Evolutionary conservation across 2,329 filamentous ascomycete species (phyloP).

Genomic region (Cladosporium oxysporum): DNA sequence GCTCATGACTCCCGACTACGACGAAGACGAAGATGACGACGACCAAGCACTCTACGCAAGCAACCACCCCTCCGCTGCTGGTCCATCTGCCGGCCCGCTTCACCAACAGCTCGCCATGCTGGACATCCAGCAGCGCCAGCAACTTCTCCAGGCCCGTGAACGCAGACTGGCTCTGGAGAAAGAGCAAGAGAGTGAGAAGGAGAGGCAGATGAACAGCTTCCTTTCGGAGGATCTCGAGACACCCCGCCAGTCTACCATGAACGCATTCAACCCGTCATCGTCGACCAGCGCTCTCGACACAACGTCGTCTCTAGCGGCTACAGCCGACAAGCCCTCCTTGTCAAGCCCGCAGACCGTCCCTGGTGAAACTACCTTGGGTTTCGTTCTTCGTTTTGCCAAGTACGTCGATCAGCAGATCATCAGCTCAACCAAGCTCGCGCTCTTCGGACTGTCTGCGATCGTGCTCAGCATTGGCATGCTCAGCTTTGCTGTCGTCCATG

Average conservation of each 20-base stretch:
- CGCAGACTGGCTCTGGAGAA: conserved; percentile 5
- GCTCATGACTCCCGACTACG: conserved; percentile 25
- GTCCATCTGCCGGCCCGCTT: background rate
- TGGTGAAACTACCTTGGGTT: background rate
- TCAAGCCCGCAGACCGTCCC: background rate
- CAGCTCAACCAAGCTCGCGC: background rate
- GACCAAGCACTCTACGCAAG: conserved; percentile 15
- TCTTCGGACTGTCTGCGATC: background rate
- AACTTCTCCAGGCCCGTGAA: conserved; percentile 4
- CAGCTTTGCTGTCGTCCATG: background rate
- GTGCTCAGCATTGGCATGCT: background rate
- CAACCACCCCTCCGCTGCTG: background rate
- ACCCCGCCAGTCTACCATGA: conserved; percentile 34
- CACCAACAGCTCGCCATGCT: conserved; percentile 13
- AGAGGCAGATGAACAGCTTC: conserved; percentile 31
- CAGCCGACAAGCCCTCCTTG: background rate
- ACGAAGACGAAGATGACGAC: conserved; percentile 22
- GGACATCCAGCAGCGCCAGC: conserved; percentile 11
- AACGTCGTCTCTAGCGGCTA: background rate
- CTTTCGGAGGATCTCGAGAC: conserved; percentile 36
- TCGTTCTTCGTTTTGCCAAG: background rate
- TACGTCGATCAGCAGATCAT: background rate
- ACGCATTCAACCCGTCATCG: background rate
- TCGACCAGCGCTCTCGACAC: background rate
- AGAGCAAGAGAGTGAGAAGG: conserved; percentile 28